Percentiles rank a stretch among this genome's conserved stretches.
Evolutionary conservation across 2,329 filamentous ascomycete species (phyloP).

Genomic region (Cucurbitaria berberidis): DNA sequence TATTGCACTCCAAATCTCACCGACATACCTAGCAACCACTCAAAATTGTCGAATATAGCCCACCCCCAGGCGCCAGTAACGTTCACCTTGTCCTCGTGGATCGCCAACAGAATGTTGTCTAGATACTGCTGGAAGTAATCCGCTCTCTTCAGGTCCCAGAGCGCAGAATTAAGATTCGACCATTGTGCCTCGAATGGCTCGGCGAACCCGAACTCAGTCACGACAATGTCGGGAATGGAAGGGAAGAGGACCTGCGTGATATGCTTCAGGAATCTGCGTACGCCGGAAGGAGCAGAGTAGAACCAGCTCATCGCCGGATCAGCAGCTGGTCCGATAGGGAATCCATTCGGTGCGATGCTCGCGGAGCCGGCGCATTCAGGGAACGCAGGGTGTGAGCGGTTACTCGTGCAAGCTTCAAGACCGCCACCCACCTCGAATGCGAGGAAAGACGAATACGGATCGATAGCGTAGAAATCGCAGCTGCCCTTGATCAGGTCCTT

Average conservation of each 20-base stretch:
- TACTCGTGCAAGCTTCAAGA: conserved; percentile 50
- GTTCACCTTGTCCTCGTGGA: conserved; percentile 49
- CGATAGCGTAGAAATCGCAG: conserved; percentile 54
- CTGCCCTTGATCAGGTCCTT: conserved; percentile 52
- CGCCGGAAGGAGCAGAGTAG: conserved; percentile 47
- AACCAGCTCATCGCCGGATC: conserved; percentile 53
- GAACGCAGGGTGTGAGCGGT: conserved; percentile 49
- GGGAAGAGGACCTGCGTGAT: conserved; percentile 55
- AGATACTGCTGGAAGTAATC: conserved; percentile 53
- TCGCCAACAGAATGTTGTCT: conserved; percentile 50
- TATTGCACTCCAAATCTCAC: conserved; percentile 53
- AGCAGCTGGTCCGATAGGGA: conserved; percentile 54
- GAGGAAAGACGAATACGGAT: conserved; percentile 43
- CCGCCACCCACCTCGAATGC: conserved; percentile 42
- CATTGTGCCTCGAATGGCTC: conserved; percentile 50
- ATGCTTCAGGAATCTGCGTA: conserved; percentile 51
- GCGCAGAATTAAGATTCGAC: conserved; percentile 35
- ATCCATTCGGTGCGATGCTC: conserved; percentile 48
- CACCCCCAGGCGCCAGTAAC: conserved; percentile 53
- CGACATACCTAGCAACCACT: conserved; percentile 48
- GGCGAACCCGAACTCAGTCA: conserved; percentile 52
- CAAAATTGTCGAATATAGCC: conserved; percentile 53
- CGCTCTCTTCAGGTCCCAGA: conserved; percentile 51
- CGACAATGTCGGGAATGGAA: conserved; percentile 49
- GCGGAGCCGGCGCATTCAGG: conserved; percentile 51